Evolutionary conservation across 1,139 yeast genomes (phyloP).

Genomic region (Debaryomyces psychrophilus): DNA sequence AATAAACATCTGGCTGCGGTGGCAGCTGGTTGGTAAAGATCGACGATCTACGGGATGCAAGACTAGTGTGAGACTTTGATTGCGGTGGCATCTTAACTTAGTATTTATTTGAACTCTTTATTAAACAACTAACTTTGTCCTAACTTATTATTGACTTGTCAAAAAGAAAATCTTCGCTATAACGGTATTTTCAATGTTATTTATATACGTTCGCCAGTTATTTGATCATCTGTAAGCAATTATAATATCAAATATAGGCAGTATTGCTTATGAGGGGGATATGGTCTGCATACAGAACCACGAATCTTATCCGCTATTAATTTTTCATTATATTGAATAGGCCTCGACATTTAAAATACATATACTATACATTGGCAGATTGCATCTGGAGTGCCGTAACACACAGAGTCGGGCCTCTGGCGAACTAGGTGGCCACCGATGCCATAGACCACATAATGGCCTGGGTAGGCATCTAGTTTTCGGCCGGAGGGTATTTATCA

Average conservation of each 20-base stretch:
- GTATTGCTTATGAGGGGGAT: constrained; percentile 3
- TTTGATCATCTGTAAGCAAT: constrained; percentile 10
- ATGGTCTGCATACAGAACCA: neutral
- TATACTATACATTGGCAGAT: constrained; percentile 4
- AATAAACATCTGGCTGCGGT: constrained; percentile 59
- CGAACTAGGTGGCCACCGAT: no score
- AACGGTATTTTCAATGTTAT: neutral
- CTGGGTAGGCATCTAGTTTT: constrained; percentile 16
- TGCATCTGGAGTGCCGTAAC: neutral
- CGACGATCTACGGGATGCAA: constrained; percentile 43
- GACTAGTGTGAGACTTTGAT: constrained; percentile 40
- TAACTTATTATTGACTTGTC: neutral
- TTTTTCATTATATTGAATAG: neutral
- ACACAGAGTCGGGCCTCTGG: neutral
- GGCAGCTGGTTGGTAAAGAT: constrained; percentile 43
- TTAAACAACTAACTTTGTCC: neutral
- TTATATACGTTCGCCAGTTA: neutral
- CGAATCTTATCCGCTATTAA: neutral
- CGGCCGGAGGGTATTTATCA: constrained; percentile 56
- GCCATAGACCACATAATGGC: neutral
- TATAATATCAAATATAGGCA: neutral
- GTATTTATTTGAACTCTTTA: neutral
- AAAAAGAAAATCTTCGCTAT: neutral
- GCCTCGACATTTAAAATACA: constrained; percentile 7
- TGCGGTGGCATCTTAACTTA: constrained; percentile 16